phyloP scores from a whole-genome alignment of 768 basidiomycete genomes.

The Agaricus blazei region DNA sequence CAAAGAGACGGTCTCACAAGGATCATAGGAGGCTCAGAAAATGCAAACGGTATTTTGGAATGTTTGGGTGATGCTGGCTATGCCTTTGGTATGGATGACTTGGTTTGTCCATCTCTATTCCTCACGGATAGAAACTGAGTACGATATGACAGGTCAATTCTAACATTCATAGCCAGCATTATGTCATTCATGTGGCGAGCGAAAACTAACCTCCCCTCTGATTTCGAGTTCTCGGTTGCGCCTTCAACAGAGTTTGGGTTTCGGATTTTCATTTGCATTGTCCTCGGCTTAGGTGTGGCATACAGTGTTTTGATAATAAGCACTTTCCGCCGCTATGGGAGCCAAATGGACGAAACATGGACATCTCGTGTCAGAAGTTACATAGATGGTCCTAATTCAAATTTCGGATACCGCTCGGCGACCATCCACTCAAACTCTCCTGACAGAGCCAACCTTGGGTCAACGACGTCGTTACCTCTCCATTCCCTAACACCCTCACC shows the following conservation, averaged over 20 bases:
- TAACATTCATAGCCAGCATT: constrained; percentile 49
- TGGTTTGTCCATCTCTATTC: constrained; percentile 30
- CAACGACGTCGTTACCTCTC: no score
- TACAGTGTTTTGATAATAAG: constrained; percentile 14
- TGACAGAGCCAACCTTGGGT: no score
- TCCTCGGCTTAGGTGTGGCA: constrained; percentile 46
- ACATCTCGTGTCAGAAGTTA: constrained; percentile 13
- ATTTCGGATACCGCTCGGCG: no score
- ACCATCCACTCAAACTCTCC: no score
- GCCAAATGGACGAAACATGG: constrained; percentile 19
- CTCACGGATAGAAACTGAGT: neutral
- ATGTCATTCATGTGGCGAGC: constrained; percentile 63
- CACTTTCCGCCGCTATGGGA: constrained; percentile 19
- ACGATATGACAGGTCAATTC: constrained; percentile 41
- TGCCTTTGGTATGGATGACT: constrained; percentile 57
- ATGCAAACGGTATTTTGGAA: constrained; percentile 40
- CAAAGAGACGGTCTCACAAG: neutral
- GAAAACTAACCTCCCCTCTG: constrained; percentile 25
- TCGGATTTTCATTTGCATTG: constrained; percentile 36
- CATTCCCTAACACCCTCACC: no score
- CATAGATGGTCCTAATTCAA: neutral
- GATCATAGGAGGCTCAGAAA: constrained; percentile 42
- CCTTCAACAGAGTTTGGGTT: constrained; percentile 14
- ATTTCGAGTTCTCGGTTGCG: neutral
- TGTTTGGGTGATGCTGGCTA: constrained; percentile 60